phyloP scores from a whole-genome alignment of 2,329 filamentous ascomycete genomes.

The Hyphodiscus sp. region DNA sequence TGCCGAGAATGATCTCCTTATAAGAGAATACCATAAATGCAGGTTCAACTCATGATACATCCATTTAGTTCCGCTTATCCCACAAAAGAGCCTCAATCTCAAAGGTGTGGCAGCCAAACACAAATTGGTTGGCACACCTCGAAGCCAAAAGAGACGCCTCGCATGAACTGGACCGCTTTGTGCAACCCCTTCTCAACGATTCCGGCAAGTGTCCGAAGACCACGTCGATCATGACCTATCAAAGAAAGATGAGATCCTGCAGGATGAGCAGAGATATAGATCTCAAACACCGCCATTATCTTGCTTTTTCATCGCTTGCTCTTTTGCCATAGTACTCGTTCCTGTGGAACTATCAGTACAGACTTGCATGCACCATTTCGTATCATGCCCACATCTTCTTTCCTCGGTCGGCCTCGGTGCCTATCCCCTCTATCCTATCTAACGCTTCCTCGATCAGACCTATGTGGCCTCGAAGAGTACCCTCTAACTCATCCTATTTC shows the following conservation, averaged over 20 bases:
- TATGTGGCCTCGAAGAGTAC: constrained; percentile 17
- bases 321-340: constrained; percentile 17
- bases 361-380: background rate
- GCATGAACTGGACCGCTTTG: constrained; percentile 2
- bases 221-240: constrained; percentile 1
- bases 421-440: constrained; percentile 15
- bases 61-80: background rate
- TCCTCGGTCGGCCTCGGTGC: constrained; percentile 12
- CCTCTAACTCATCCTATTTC: constrained; percentile 16
- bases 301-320: constrained; percentile 12
- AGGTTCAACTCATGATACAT: background rate
- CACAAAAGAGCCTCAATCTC: constrained; percentile 3
- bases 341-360: constrained; percentile 3
- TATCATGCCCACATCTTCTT: constrained; percentile 14
- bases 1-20: background rate
- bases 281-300: constrained; percentile 3
- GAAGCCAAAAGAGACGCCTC: constrained; percentile 2
- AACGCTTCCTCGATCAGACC: constrained; percentile 19
- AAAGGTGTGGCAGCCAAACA: constrained; percentile 2
- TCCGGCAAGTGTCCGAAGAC: background rate
- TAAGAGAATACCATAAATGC: background rate
- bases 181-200: background rate
- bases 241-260: background rate
- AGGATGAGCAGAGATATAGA: constrained; percentile 1
- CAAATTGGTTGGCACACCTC: background rate